These are phyloP conservation scores for Ustilago trichophora DNA, from an alignment of 1,284 basidiomycete species.

Conservation along the genomic window DNA sequence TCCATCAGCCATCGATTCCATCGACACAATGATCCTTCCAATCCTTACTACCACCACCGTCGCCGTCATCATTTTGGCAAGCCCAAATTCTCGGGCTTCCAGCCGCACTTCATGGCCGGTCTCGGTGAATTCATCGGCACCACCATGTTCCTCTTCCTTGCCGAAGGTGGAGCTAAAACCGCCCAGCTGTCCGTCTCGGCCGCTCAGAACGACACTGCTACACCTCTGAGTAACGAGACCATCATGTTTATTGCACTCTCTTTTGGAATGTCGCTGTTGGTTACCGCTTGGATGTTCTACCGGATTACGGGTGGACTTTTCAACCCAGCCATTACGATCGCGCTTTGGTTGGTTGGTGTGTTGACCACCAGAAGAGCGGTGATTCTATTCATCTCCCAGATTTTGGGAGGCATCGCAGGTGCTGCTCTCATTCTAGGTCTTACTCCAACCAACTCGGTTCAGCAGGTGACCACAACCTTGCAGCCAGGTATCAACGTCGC, in stretches of 20 bases:
- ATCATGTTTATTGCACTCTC: slow-evolving; percentile 53
- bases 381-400: slow-evolving; percentile 65
- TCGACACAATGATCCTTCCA: too few species aligned
- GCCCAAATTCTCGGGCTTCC: slow-evolving; percentile 27
- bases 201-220: slow-evolving; percentile 14
- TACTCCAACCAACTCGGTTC: slow-evolving; percentile 38
- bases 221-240: slow-evolving; percentile 35
- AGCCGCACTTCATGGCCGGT: slow-evolving; percentile 36
- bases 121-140: slow-evolving; percentile 49
- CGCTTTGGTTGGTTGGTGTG: slow-evolving; percentile 68
- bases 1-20: background rate
- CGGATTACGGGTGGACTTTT: slow-evolving; percentile 75
- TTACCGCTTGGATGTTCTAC: slow-evolving; percentile 74
- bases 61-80: too few species aligned
- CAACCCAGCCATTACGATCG: slow-evolving; percentile 69
- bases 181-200: slow-evolving; percentile 27
- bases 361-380: slow-evolving; percentile 67
- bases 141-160: slow-evolving; percentile 51
- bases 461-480: slow-evolving; percentile 66
- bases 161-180: slow-evolving; percentile 49
- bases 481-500: slow-evolving; percentile 38
- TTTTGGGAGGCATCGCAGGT: slow-evolving; percentile 47
- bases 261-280: slow-evolving; percentile 53
- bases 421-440: slow-evolving; percentile 34
- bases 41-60: slow-evolving; percentile 1